phyloP scores from a whole-genome alignment of 2,329 filamentous ascomycete genomes.

The Arthrinium puccinioides region DNA sequence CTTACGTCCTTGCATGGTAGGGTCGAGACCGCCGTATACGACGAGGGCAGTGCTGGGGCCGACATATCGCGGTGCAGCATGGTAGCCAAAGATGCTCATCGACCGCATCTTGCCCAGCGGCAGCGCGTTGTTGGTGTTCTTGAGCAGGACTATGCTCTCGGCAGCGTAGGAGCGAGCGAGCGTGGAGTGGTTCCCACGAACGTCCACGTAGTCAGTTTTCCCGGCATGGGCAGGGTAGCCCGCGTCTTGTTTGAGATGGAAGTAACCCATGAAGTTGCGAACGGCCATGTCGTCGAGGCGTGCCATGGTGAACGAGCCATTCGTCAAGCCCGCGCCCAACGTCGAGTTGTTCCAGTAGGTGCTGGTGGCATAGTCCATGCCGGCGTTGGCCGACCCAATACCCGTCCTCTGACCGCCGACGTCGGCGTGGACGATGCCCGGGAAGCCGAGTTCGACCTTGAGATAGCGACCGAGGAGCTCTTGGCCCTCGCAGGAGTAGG shows the following conservation, averaged over 20 bases:
- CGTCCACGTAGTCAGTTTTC: slow-evolving; percentile 5
- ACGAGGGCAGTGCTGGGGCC: slow-evolving; percentile 2
- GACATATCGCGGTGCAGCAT: slow-evolving; percentile 35
- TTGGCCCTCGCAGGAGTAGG: slow-evolving; percentile 16
- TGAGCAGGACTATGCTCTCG: slow-evolving; percentile 56
- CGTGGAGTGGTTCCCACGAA: slow-evolving; percentile 8
- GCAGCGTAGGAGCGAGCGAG: slow-evolving; percentile 5
- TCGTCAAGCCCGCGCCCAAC: slow-evolving; percentile 4
- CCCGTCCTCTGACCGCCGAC: slow-evolving; percentile 12
- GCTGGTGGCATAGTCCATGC: slow-evolving; percentile 18
- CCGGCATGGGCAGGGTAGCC: slow-evolving; percentile 4
- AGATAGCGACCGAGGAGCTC: slow-evolving; percentile 13
- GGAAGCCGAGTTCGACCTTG: slow-evolving; percentile 20
- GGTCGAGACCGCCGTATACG: slow-evolving; percentile 4
- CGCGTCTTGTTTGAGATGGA: slow-evolving; percentile 7
- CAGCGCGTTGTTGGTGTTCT: slow-evolving; percentile 50
- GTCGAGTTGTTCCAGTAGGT: slow-evolving; percentile 1
- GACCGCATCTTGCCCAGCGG: slow-evolving; percentile 39
- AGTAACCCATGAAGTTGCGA: slow-evolving; percentile 10
- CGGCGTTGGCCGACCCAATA: slow-evolving; percentile 18
- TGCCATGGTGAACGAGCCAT: slow-evolving; percentile 9
- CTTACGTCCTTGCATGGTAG: slow-evolving; percentile 7
- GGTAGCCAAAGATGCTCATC: slow-evolving; percentile 41
- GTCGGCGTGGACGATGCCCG: slow-evolving; percentile 15
- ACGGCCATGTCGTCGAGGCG: slow-evolving; percentile 11